These are phyloP conservation scores for Singerocomus inundabilis DNA, from an alignment of 1,284 basidiomycete species.

Conservation along the genomic window DNA sequence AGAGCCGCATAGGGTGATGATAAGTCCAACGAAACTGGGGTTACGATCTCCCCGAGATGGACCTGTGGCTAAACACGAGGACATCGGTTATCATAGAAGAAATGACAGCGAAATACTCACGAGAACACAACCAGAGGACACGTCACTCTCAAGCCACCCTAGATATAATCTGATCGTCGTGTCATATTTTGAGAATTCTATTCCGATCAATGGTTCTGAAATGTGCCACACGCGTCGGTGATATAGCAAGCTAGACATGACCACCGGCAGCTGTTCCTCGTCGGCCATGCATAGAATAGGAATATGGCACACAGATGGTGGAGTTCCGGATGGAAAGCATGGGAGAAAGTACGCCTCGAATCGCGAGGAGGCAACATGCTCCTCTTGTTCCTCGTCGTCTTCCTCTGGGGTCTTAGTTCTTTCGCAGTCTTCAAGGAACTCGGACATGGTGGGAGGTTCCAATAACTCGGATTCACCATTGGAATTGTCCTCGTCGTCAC, in stretches of 20 bases:
- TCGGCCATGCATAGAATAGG: neutral
- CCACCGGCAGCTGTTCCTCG: slow-evolving; percentile 1
- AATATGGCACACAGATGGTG: neutral
- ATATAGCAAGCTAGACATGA: slow-evolving; percentile 11
- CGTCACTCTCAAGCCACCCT: neutral
- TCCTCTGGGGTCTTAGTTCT: neutral
- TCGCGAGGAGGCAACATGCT: neutral
- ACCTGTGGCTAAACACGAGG: slow-evolving; percentile 1
- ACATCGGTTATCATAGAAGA: neutral
- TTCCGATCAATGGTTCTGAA: neutral
- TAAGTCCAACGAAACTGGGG: slow-evolving; percentile 5
- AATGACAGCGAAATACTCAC: neutral
- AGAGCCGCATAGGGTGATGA: slow-evolving; percentile 6
- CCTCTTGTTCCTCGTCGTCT: neutral
- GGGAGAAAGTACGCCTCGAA: slow-evolving; percentile 7
- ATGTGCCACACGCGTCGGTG: slow-evolving; percentile 10
- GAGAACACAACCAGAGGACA: neutral
- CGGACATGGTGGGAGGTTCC: too few relatives aligned
- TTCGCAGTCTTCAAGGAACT: neutral
- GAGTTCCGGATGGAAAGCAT: neutral
- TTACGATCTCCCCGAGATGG: slow-evolving; percentile 5
- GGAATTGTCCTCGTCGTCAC: neutral
- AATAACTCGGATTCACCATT: neutral
- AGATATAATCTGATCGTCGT: slow-evolving; percentile 1
- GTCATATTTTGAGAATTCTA: slow-evolving; percentile 12